Conservation (phyloP, 306 rosid genomes). For the Bauhinia variegata region DNA sequence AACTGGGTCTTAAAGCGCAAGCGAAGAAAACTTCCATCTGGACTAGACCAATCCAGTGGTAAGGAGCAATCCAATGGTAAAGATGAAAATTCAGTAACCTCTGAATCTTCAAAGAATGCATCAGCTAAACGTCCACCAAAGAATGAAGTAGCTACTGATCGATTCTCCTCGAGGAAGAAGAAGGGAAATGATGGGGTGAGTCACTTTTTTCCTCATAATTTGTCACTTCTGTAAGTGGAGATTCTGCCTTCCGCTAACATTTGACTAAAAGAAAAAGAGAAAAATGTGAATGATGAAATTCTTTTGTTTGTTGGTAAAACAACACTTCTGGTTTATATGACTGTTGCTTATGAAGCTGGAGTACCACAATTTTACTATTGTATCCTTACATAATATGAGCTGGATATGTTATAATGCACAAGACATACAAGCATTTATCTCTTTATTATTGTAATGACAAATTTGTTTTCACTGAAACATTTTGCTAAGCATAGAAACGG, state of each 20-base stretch:
- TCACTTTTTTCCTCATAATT: slow-evolving; percentile 32
- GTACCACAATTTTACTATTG: too few species aligned
- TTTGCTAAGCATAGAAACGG: too few species aligned
- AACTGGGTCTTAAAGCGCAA: slow-evolving; percentile 97
- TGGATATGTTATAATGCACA: too few species aligned
- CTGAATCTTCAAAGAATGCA: slow-evolving; percentile 64
- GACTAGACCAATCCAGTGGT: slow-evolving; percentile 53
- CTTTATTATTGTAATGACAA: too few species aligned
- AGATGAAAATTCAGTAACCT: slow-evolving; percentile 59
- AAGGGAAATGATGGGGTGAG: slow-evolving; percentile 99
- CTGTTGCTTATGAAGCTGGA: too few species aligned
- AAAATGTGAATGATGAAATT: slow-evolving; percentile 8
- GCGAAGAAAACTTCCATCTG: slow-evolving; percentile 78
- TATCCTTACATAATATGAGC: too few species aligned
- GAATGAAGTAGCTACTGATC: slow-evolving; percentile 58
- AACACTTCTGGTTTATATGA: neutral
- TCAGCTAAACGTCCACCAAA: slow-evolving; percentile 57
- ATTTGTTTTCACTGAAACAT: too few species aligned
- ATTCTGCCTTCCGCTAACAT: slow-evolving; percentile 14
- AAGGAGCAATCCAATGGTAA: slow-evolving; percentile 69
- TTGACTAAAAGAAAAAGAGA: slow-evolving; percentile 6
- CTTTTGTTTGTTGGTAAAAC: slow-evolving; percentile 27
- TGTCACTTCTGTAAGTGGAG: neutral
- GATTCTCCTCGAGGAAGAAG: slow-evolving; percentile 79
- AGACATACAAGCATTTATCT: too few species aligned